Evolutionary conservation across 768 basidiomycete species (phyloP).

Genomic region (Suillus decipiens): DNA sequence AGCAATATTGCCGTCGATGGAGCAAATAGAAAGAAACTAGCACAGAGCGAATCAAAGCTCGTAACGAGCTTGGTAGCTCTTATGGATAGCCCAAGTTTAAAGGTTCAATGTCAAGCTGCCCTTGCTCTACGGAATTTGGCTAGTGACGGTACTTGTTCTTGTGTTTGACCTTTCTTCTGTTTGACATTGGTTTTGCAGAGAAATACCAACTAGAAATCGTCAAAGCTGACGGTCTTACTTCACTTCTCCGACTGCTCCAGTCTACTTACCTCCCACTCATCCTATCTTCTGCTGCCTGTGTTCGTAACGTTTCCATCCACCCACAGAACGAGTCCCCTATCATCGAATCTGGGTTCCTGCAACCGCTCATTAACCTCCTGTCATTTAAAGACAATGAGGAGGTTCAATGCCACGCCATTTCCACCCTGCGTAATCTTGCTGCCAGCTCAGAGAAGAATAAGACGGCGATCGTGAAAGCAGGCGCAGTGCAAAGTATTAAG

Average conservation of each 20-base stretch:
- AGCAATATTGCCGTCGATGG: slow-evolving; percentile 99
- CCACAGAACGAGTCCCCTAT: slow-evolving; percentile 98
- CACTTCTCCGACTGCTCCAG: slow-evolving; percentile 90
- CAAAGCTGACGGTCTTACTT: slow-evolving; percentile 88
- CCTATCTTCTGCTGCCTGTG: slow-evolving; percentile 96
- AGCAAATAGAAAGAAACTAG: slow-evolving; percentile 91
- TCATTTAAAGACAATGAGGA: slow-evolving; percentile 99
- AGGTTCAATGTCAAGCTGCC: slow-evolving; percentile 98
- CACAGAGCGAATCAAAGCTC: slow-evolving; percentile 90
- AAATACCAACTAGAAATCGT: slow-evolving; percentile 99
- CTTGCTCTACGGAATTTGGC: slow-evolving; percentile 95
- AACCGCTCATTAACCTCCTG: slow-evolving; percentile 92
- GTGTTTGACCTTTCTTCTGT: slow-evolving; percentile 19
- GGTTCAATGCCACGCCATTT: slow-evolving; percentile 98
- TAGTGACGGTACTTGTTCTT: slow-evolving; percentile 71
- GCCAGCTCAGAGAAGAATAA: slow-evolving; percentile 99
- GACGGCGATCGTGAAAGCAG: slow-evolving; percentile 95
- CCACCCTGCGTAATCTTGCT: slow-evolving; percentile 93
- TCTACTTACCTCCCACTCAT: slow-evolving; percentile 98
- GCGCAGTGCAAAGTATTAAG: slow-evolving; percentile 95
- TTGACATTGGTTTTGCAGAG: slow-evolving; percentile 49
- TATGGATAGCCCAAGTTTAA: slow-evolving; percentile 97
- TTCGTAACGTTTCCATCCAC: slow-evolving; percentile 98
- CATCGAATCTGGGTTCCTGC: slow-evolving; percentile 96
- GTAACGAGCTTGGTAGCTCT: slow-evolving; percentile 91